Percentiles rank a stretch among this genome's conserved stretches.
Conservation (phyloP, 106 monocot species). For the Dioscorea alata region DNA sequence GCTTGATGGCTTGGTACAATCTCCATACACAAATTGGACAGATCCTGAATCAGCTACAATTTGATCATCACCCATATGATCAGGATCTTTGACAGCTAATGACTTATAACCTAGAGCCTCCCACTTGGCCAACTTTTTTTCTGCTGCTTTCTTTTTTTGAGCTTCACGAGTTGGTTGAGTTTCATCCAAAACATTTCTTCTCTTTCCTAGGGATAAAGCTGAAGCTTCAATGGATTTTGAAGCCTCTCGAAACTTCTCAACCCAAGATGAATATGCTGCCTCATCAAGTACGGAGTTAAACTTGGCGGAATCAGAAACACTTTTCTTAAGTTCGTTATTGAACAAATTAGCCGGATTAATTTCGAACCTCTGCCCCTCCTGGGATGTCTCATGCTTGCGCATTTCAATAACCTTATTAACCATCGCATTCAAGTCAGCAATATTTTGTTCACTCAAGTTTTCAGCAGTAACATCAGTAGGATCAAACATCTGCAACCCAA, state of each 20-base stretch:
- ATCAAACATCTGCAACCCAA: slow-evolving; percentile 80
- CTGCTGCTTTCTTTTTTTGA: slow-evolving; percentile 49
- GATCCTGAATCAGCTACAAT: slow-evolving; percentile 54
- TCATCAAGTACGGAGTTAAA: slow-evolving; percentile 72
- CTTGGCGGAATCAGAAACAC: slow-evolving; percentile 14
- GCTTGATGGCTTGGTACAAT: slow-evolving; percentile 79
- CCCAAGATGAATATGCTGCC: slow-evolving; percentile 75
- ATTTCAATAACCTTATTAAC: slow-evolving; percentile 60
- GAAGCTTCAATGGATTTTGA: slow-evolving; percentile 32
- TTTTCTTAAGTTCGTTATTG: slow-evolving; percentile 8
- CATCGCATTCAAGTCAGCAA: slow-evolving; percentile 55
- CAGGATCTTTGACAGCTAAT: slow-evolving; percentile 58
- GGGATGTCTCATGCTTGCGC: slow-evolving; percentile 27
- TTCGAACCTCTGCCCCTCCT: slow-evolving; percentile 55
- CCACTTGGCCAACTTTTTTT: slow-evolving; percentile 85
- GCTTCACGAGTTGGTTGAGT: slow-evolving; percentile 38
- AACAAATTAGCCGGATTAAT: slow-evolving; percentile 40
- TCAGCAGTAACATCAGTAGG: slow-evolving; percentile 25
- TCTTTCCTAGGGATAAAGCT: slow-evolving; percentile 24
- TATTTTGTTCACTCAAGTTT: slow-evolving; percentile 27
- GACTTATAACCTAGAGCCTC: slow-evolving; percentile 76
- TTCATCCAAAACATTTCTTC: slow-evolving; percentile 31
- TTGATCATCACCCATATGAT: slow-evolving; percentile 16
- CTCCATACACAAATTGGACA: slow-evolving; percentile 90
- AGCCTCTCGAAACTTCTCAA: slow-evolving; percentile 81